A percentile compares a stretch with the other conserved stretches of the same genome.
Evolutionary conservation across 2,329 filamentous ascomycete species (phyloP).

Genomic region (Orbilia brochopaga): DNA sequence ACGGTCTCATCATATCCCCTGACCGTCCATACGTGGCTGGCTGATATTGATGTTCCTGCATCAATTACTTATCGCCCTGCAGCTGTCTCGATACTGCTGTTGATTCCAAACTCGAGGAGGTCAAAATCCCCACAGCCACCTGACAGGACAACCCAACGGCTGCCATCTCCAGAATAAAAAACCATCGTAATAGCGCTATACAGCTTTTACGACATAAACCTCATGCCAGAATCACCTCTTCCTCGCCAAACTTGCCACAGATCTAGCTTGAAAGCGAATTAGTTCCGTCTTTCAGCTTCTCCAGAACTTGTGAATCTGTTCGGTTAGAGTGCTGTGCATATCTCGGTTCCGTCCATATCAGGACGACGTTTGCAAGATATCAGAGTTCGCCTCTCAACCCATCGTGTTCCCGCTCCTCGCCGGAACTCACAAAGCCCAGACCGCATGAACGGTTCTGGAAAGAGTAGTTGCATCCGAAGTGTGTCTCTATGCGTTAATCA

Average conservation of each 20-base stretch:
- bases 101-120: background rate
- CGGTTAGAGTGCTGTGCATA: conserved; percentile 34
- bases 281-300: conserved; percentile 11
- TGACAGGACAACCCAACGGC: background rate
- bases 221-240: conserved; percentile 12
- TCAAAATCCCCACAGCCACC: background rate
- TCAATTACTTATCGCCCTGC: background rate
- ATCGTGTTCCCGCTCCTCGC: conserved; percentile 36
- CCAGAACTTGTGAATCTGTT: conserved; percentile 12
- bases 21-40: background rate
- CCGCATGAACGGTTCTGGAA: background rate
- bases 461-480: background rate
- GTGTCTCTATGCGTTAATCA: background rate
- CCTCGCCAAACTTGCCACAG: conserved; percentile 9
- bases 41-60: background rate
- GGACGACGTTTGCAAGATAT: conserved; percentile 23
- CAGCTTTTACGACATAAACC: background rate
- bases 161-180: background rate
- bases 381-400: conserved; percentile 26
- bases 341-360: conserved; percentile 38
- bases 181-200: background rate
- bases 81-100: background rate
- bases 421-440: conserved; percentile 17
- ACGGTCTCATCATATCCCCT: background rate
- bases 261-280: conserved; percentile 17